phyloP scores from a whole-genome alignment of 108 stramenopile genomes.

The Nitzschia palea region DNA sequence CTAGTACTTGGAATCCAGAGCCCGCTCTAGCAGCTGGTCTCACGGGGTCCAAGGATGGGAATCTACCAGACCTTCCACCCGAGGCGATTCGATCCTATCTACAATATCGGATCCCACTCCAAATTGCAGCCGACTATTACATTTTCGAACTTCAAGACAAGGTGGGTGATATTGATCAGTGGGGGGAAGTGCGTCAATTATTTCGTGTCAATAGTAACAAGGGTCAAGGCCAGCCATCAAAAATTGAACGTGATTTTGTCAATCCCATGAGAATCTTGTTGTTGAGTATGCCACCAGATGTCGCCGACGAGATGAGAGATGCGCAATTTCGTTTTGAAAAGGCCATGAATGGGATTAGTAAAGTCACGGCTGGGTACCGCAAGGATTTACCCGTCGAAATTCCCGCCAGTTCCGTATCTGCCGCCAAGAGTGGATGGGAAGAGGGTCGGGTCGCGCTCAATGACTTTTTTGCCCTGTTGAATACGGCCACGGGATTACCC shows the following conservation, averaged over 20 bases:
- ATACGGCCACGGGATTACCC: constrained; percentile 60
- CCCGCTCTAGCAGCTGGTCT: constrained; percentile 13
- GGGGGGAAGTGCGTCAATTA: constrained; percentile 67
- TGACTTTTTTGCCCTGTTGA: constrained; percentile 66
- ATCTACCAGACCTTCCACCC: constrained; percentile 67
- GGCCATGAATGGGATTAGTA: constrained; percentile 59
- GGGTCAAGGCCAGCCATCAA: constrained; percentile 67
- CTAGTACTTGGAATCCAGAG: neutral
- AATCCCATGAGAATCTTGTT: constrained; percentile 82
- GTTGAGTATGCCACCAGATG: constrained; percentile 77
- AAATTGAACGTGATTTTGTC: constrained; percentile 79
- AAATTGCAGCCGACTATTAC: constrained; percentile 80
- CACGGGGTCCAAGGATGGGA: constrained; percentile 35
- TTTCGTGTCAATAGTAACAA: constrained; percentile 50
- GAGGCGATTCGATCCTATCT: constrained; percentile 69
- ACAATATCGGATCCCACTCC: constrained; percentile 56
- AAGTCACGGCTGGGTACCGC: constrained; percentile 63
- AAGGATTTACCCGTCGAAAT: constrained; percentile 80
- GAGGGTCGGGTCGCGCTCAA: constrained; percentile 83
- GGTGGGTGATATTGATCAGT: constrained; percentile 63
- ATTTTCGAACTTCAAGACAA: constrained; percentile 68
- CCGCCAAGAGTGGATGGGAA: constrained; percentile 69
- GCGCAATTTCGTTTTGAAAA: constrained; percentile 79
- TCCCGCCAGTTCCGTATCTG: constrained; percentile 39
- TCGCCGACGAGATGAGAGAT: constrained; percentile 77